Conservation (phyloP, 805 yeast species). For the Metschnikowia sp. region DNA sequence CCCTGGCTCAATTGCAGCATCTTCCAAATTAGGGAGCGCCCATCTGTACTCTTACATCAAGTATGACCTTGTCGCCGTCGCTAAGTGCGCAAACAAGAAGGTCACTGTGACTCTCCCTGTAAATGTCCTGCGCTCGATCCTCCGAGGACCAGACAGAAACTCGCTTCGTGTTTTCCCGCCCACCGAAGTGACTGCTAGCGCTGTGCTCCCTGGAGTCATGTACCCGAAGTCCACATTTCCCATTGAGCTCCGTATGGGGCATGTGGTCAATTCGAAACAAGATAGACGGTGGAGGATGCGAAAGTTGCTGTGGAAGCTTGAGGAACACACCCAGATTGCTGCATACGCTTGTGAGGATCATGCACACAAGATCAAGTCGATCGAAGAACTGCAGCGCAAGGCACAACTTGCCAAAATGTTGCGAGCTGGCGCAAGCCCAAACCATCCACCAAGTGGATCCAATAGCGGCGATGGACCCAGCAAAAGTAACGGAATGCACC, state of each 20-base stretch:
- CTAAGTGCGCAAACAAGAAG: slow-evolving; percentile 27
- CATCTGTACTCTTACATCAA: slow-evolving; percentile 50
- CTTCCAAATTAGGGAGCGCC: slow-evolving; percentile 59
- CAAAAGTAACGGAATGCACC: slow-evolving; percentile 17
- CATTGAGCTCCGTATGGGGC: slow-evolving; percentile 77
- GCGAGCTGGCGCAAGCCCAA: slow-evolving; percentile 7
- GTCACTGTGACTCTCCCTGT: slow-evolving; percentile 55
- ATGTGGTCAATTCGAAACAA: slow-evolving; percentile 48
- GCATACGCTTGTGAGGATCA: slow-evolving; percentile 60
- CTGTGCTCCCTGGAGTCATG: slow-evolving; percentile 82
- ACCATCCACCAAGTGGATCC: slow-evolving; percentile 3
- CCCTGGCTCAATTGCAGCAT: slow-evolving; percentile 86
- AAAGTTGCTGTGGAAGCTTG: slow-evolving; percentile 82
- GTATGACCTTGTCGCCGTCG: slow-evolving; percentile 72
- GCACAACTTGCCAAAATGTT: slow-evolving; percentile 11
- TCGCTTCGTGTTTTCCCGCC: slow-evolving; percentile 94
- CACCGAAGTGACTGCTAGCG: slow-evolving; percentile 82
- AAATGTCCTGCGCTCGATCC: slow-evolving; percentile 69
- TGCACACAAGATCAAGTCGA: slow-evolving; percentile 42
- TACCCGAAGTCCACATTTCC: slow-evolving; percentile 87
- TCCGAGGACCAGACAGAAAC: slow-evolving; percentile 79
- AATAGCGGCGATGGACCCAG: slow-evolving; percentile 7
- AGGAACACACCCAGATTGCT: slow-evolving; percentile 69
- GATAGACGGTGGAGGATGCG: slow-evolving; percentile 89
- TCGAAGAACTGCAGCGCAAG: slow-evolving; percentile 37